These are phyloP conservation scores for Zoysia matrella DNA, from an alignment of 202 grass and related monocot genomes.

Conservation along the genomic window DNA sequence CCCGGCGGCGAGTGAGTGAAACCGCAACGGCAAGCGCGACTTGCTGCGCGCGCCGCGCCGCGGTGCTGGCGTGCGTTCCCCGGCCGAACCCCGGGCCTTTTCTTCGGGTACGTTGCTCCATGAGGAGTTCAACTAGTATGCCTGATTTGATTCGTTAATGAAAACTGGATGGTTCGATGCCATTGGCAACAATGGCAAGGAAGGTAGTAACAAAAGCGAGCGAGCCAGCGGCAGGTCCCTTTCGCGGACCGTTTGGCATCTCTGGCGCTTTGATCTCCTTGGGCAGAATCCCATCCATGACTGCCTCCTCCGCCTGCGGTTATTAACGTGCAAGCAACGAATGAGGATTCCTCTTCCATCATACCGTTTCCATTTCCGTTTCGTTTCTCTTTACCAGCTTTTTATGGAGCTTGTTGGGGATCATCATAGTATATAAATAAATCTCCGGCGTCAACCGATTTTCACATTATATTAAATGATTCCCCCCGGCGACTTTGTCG, in stretches of 20 bases:
- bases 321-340: conserved; percentile 41
- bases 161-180: conserved; percentile 25
- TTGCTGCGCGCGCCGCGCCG: background rate
- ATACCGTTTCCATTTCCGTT: background rate
- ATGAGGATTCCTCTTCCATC: background rate
- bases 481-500: conserved; percentile 3
- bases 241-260: conserved; percentile 55
- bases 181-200: background rate
- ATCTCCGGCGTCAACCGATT: background rate
- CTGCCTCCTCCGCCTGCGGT: background rate
- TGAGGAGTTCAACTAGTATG: background rate
- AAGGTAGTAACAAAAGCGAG: conserved; percentile 1
- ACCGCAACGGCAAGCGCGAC: background rate
- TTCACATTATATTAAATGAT: background rate
- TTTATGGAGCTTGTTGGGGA: background rate
- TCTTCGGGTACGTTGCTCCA: conserved; percentile 43
- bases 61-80: background rate
- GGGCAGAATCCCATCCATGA: conserved; percentile 19
- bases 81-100: background rate
- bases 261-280: conserved; percentile 20
- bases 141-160: background rate
- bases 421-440: background rate
- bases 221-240: background rate
- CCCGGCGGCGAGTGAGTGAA: background rate
- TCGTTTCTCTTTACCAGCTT: background rate